A percentile compares a stretch with the other conserved stretches of the same genome.
phyloP scores from a whole-genome alignment of 192 early-diverging fungal species.

The Kappamyces sp. region DNA sequence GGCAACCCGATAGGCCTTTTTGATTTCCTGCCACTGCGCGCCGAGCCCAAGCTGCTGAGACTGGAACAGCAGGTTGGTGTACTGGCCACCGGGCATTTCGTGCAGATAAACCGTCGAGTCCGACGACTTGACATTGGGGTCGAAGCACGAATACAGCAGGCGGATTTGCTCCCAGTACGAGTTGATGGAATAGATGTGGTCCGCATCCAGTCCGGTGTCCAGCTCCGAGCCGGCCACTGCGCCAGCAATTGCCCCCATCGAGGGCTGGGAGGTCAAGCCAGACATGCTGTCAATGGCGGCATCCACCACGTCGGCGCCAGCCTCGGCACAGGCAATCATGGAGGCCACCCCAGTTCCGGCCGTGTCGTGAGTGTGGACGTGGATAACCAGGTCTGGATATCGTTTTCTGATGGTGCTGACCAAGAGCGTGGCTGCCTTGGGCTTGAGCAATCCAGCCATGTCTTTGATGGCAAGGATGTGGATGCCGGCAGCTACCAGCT shows the following conservation, averaged over 20 bases:
- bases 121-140: constrained; percentile 78
- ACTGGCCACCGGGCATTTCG: constrained; percentile 97
- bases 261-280: constrained; percentile 92
- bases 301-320: constrained; percentile 91
- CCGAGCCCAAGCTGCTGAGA: constrained; percentile 90
- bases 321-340: constrained; percentile 87
- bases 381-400: constrained; percentile 88
- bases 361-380: constrained; percentile 96
- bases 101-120: constrained; percentile 92
- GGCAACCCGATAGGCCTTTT: constrained; percentile 82
- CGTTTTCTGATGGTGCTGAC: constrained; percentile 78
- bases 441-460: constrained; percentile 96
- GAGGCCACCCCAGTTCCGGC: constrained; percentile 94
- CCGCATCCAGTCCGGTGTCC: constrained; percentile 80
- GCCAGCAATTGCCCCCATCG: constrained; percentile 89
- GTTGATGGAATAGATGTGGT: constrained; percentile 79
- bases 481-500: constrained; percentile 85
- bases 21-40: constrained; percentile 89
- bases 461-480: constrained; percentile 87
- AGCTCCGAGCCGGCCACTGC: constrained; percentile 72
- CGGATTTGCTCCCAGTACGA: constrained; percentile 96
- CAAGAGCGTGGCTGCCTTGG: constrained; percentile 79
- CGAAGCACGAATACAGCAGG: constrained; percentile 93
- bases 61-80: constrained; percentile 98
- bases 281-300: constrained; percentile 92